Evolutionary conservation across 768 basidiomycete species (phyloP), one percentile per base, ranked within the genome.

Genomic region (Collybia sordida): DNA sequence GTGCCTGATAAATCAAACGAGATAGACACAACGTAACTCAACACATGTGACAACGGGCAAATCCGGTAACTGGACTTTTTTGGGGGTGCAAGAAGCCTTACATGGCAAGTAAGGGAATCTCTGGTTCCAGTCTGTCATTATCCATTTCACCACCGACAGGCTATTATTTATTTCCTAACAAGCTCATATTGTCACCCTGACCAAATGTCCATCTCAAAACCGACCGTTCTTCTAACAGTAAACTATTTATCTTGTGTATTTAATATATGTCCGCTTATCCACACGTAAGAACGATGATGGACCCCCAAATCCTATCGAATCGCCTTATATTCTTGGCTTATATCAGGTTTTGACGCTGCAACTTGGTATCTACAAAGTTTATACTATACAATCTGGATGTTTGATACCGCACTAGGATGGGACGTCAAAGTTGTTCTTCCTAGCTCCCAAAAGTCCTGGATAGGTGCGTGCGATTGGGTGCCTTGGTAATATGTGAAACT

Each of bases 371-470:
- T 47, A 42, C 27, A 31, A 17, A 19, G n/a, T n/a, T n/a, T 24
- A 6, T 18, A 37, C 27, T 41, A 28, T 22, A 28, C 18, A n/a
- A 18, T 25, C 2, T 24, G 3, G 9, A 27, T 25, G 5, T 42
- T 50, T 18, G 52, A 45, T 22, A 5, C 18, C 12, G 42, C 35
- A 24, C 22, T 53, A 87, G 89, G 85, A 12, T 90, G 86, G 85
- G 73, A 88, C 58, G 87, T 92, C 34, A 86, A 81, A 61, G 90
- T 91, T 14, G 86, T 91, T 47, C 70, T 91, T 21, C 89, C 89
- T 12, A 88, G 82, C 57, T 74, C 85, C 8, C 90, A 93, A 62
- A 91, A 90, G 64, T 90, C 88, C 31, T 93, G 91, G 90, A 91
- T 93, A 27, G 91, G 90, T 88, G 52, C 45, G 74, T 62, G 35